These are phyloP conservation scores for Smallanthus sonchifolius DNA, from an alignment of 129 eudicot species.

Conservation along the genomic window DNA sequence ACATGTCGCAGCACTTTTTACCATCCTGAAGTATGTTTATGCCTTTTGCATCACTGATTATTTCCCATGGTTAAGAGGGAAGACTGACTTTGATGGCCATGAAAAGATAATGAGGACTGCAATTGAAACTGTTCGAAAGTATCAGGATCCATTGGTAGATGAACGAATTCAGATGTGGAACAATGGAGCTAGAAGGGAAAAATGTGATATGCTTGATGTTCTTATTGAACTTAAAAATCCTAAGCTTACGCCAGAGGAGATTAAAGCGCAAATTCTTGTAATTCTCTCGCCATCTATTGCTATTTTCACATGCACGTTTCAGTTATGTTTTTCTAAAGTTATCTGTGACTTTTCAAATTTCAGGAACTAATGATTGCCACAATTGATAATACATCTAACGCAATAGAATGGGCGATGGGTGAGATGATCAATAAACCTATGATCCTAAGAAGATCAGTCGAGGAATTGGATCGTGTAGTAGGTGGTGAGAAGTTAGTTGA, in stretches of 20 bases:
- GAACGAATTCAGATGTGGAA: conserved; percentile 20
- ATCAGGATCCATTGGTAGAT: conserved; percentile 18
- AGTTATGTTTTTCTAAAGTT: background rate
- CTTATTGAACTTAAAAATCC: conserved; percentile 19
- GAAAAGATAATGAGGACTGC: conserved; percentile 8
- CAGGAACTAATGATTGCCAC: conserved; percentile 22
- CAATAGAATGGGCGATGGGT: conserved; percentile 9
- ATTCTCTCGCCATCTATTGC: background rate
- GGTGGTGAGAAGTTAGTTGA: conserved; percentile 12
- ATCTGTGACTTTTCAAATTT: background rate
- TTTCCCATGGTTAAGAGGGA: conserved; percentile 20
- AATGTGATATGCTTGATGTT: conserved; percentile 23
- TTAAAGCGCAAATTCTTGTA: conserved; percentile 16
- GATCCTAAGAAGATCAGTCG: background rate
- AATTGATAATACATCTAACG: conserved; percentile 16
- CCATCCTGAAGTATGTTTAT: conserved; percentile 4
- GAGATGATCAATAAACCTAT: conserved; percentile 17
- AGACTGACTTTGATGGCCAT: conserved; percentile 28
- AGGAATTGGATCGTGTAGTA: conserved; percentile 18
- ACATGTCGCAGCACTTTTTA: conserved; percentile 33
- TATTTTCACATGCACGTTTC: background rate
- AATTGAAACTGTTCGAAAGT: background rate
- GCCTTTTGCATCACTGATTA: conserved; percentile 36
- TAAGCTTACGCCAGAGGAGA: conserved; percentile 15
- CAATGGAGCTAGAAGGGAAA: conserved; percentile 2